Conservation (phyloP, 768 basidiomycete genomes). For the Boletus pseudopeckii region DNA sequence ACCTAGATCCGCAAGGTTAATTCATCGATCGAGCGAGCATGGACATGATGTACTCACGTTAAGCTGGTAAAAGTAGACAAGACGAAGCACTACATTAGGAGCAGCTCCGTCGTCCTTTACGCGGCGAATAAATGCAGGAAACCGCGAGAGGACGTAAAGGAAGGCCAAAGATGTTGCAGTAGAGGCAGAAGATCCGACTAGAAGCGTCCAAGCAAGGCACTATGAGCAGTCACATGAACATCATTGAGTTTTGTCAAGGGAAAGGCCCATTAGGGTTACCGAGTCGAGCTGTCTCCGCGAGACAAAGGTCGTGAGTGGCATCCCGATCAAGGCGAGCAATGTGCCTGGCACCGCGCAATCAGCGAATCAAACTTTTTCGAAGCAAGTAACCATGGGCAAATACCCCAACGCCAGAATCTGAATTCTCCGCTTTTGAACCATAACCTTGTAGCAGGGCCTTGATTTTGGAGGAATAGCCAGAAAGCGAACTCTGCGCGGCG, state of each 20-base stretch:
- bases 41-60: slow-evolving; percentile 51
- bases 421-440: slow-evolving; percentile 86
- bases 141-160: slow-evolving; percentile 65
- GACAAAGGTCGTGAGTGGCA: slow-evolving; percentile 67
- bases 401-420: slow-evolving; percentile 66
- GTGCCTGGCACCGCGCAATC: slow-evolving; percentile 46
- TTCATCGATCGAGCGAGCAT: not conserved
- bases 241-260: not conserved
- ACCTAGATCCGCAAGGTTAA: slow-evolving; percentile 37
- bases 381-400: not conserved
- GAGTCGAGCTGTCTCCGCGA: slow-evolving; percentile 55
- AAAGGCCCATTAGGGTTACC: slow-evolving; percentile 34
- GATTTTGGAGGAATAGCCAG: slow-evolving; percentile 80
- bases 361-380: slow-evolving; percentile 5
- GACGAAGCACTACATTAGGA: slow-evolving; percentile 68
- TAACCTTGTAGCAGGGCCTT: slow-evolving; percentile 62
- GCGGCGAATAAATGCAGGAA: slow-evolving; percentile 65
- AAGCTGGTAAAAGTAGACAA: slow-evolving; percentile 71
- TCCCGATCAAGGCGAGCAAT: slow-evolving; percentile 57
- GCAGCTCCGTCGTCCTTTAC: slow-evolving; percentile 74
- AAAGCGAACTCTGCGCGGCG: slow-evolving; percentile 60
- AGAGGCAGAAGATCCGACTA: slow-evolving; percentile 65
- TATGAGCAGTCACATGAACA: slow-evolving; percentile 29
- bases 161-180: slow-evolving; percentile 67
- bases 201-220: slow-evolving; percentile 74